Evolutionary conservation across 2,329 filamentous ascomycete species (phyloP), one percentile per base, ranked within the genome.

Genomic region (Fusarium sp.): DNA sequence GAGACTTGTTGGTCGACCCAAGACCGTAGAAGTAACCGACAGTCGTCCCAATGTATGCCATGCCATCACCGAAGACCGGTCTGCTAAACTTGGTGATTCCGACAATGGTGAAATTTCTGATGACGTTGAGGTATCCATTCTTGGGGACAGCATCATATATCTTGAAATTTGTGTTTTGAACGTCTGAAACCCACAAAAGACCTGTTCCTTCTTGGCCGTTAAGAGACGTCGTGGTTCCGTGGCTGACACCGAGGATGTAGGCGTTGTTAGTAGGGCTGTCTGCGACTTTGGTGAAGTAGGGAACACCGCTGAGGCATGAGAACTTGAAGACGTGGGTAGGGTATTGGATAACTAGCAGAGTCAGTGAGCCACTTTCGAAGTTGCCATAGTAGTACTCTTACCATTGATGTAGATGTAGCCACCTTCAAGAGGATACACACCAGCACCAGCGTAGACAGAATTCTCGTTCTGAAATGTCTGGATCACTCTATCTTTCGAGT

Each of bases 241-340:
- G 84, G 25, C 83, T 81, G 29, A 85, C 82, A 26, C 85, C 85
- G 0, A 87, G 78, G 44, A 81, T 77, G 53, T 80, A 81, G 1
- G 83, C 82, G 45, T 85, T 85, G 38, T 70, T 76, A 22, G 80
- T 77, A 0, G 79, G 77, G 4, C 78, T 82, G 50, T 82, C 78
- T 5, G 81, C 81, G 1, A 85, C 80, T 65, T 83, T 82, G 22
- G 82, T 80, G 47, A 88, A 86, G 3, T 78, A 77, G 1, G 84
- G 81, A 9, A 81, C 77, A 4, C 83, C 84, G 22, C 74, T 73
- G 58, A 78, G 74, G 68, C 83, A 86, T 3, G 80, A 79, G 68
- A 87, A 87, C 62, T 86, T 83, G 77, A 86, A 87, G 15, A 85
- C 82, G 45, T 83, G 79, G 0, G 83, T 83, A 12, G 80, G 78